A percentile compares a stretch with the other conserved stretches of the same genome.
These are phyloP conservation scores for Candida endomychidarum DNA, from an alignment of 805 yeast species.

Conservation along the genomic window DNA sequence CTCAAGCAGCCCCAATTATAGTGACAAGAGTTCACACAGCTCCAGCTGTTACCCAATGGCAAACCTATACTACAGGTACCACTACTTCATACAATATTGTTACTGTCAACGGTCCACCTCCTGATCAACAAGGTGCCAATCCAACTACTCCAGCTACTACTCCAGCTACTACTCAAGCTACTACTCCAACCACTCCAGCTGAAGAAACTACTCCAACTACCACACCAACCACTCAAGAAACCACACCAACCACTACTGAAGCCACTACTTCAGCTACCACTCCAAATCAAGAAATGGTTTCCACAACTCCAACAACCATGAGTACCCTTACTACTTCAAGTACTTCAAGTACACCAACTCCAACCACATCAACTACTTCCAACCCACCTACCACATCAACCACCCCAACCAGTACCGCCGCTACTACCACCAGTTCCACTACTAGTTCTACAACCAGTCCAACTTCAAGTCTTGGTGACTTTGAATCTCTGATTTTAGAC, in stretches of 20 bases:
- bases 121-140: conserved; percentile 13
- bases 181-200: conserved; percentile 12
- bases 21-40: conserved; percentile 28
- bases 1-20: conserved; percentile 26
- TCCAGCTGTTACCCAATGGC: conserved; percentile 25
- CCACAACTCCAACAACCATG: conserved; percentile 16
- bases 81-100: conserved; percentile 16
- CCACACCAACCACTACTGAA: conserved; percentile 14
- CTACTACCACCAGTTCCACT: conserved; percentile 15
- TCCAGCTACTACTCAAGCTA: conserved; percentile 8
- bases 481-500: conserved; percentile 30
- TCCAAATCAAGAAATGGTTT: no score
- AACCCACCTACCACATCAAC: conserved; percentile 17
- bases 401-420: conserved; percentile 13
- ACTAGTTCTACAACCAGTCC: conserved; percentile 18
- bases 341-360: conserved; percentile 11
- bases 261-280: conserved; percentile 12
- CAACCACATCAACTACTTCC: conserved; percentile 10
- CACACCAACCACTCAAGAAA: conserved; percentile 9
- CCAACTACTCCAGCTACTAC: conserved; percentile 4
- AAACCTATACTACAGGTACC: conserved; percentile 22
- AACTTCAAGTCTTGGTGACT: conserved; percentile 16
- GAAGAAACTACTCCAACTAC: conserved; percentile 11
- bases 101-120: conserved; percentile 23
- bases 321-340: conserved; percentile 14